Evolutionary conservation across 2,329 filamentous ascomycete species (phyloP).

Genomic region (Botrytis squamosa): DNA sequence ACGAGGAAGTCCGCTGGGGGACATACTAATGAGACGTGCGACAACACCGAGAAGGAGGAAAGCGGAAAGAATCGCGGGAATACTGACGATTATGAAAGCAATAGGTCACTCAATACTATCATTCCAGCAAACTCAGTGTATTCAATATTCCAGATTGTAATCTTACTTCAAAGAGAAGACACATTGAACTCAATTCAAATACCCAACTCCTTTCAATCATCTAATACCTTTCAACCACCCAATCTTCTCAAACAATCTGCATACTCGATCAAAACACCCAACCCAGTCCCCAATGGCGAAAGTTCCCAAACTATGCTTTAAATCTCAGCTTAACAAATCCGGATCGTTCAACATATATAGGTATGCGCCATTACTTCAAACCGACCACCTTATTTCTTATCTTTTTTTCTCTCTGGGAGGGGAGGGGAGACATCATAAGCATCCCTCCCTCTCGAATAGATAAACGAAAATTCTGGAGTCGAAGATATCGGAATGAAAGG

Average conservation of each 20-base stretch:
- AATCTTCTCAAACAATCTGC: not conserved
- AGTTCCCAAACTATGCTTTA: not conserved
- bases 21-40: not conserved
- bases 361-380: not conserved
- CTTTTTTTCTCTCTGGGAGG: fast-evolving
- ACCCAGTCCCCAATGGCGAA: not conserved
- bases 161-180: not conserved
- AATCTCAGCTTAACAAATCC: too few species aligned
- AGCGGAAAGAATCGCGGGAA: not conserved
- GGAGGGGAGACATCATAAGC: not conserved
- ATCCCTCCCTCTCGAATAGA: not conserved
- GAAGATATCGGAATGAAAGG: not conserved
- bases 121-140: not conserved
- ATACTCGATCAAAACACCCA: not conserved
- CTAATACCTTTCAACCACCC: not conserved
- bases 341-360: not conserved
- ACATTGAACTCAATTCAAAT: not conserved
- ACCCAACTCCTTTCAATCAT: not conserved
- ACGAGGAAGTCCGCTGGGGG: not conserved
- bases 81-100: not conserved
- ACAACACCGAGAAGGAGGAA: not conserved
- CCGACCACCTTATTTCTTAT: not conserved
- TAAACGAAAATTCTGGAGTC: not conserved
- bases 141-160: not conserved
- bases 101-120: not conserved